phyloP scores from a whole-genome alignment of 768 basidiomycete genomes.

The Tricholoma sp. region DNA sequence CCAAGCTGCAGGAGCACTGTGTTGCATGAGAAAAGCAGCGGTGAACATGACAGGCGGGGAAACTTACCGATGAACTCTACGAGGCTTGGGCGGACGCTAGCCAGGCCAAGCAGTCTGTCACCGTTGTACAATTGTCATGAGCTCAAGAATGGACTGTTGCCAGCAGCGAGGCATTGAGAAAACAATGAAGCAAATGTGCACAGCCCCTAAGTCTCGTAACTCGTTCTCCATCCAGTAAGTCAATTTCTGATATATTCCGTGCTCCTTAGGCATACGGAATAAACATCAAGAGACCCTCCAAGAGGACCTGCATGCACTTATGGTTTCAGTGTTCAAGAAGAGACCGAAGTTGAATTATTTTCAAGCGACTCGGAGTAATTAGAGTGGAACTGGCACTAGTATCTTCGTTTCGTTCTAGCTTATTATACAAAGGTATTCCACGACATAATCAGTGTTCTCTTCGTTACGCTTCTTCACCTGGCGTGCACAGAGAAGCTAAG shows the following conservation, averaged over 20 bases:
- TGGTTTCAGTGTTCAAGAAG: constrained; percentile 71
- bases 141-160: too few relatives aligned
- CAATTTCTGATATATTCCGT: constrained; percentile 19
- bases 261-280: not conserved
- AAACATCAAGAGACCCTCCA: constrained; percentile 49
- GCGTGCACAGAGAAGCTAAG: constrained; percentile 68
- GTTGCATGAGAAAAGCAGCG: too few relatives aligned
- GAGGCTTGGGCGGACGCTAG: too few relatives aligned
- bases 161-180: too few relatives aligned
- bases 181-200: too few relatives aligned
- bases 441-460: constrained; percentile 84
- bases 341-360: constrained; percentile 78
- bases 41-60: too few relatives aligned
- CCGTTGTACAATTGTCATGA: too few relatives aligned
- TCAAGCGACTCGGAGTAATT: constrained; percentile 57
- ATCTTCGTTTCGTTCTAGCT: not conserved
- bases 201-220: constrained; percentile 71
- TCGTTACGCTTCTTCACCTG: constrained; percentile 62
- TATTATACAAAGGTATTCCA: constrained; percentile 70
- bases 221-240: constrained; percentile 91
- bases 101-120: too few relatives aligned
- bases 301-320: constrained; percentile 59
- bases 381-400: too few relatives aligned
- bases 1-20: too few relatives aligned
- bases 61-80: too few relatives aligned